Percentiles rank a stretch among this genome's conserved stretches.
phyloP scores from a whole-genome alignment of 1,284 basidiomycete genomes.

The Cystobasidiaceae sp. region DNA sequence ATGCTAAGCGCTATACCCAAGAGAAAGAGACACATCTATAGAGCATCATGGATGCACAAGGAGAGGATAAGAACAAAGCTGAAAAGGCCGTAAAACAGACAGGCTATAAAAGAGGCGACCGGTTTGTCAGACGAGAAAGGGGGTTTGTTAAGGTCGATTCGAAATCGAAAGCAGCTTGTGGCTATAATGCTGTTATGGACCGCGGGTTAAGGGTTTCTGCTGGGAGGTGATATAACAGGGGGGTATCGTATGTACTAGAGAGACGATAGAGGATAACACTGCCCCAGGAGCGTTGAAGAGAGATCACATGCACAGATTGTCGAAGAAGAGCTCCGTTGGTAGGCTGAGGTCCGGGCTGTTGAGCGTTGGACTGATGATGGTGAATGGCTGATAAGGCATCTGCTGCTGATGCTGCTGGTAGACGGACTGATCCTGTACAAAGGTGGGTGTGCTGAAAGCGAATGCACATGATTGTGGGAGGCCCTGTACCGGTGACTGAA shows the following conservation, averaged over 20 bases:
- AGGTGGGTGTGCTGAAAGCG: constrained; percentile 10
- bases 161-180: too few species aligned
- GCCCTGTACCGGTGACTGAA: neutral
- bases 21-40: too few species aligned
- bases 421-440: constrained; percentile 3
- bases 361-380: neutral
- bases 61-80: too few species aligned
- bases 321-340: constrained; percentile 23
- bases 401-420: constrained; percentile 1
- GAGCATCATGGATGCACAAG: too few species aligned
- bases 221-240: neutral
- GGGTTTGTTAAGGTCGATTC: too few species aligned
- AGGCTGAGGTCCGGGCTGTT: neutral
- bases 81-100: too few species aligned
- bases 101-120: too few species aligned
- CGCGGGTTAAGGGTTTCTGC: too few species aligned
- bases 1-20: too few species aligned
- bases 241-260: neutral
- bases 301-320: constrained; percentile 23
- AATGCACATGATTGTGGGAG: constrained; percentile 2
- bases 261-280: neutral
- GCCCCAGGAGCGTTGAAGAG: neutral
- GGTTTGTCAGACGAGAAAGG: too few species aligned
- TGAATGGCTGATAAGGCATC: neutral
- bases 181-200: too few species aligned